These are phyloP conservation scores for Raddia guianensis DNA, from an alignment of 176 grass and related monocot species.

Conservation along the genomic window DNA sequence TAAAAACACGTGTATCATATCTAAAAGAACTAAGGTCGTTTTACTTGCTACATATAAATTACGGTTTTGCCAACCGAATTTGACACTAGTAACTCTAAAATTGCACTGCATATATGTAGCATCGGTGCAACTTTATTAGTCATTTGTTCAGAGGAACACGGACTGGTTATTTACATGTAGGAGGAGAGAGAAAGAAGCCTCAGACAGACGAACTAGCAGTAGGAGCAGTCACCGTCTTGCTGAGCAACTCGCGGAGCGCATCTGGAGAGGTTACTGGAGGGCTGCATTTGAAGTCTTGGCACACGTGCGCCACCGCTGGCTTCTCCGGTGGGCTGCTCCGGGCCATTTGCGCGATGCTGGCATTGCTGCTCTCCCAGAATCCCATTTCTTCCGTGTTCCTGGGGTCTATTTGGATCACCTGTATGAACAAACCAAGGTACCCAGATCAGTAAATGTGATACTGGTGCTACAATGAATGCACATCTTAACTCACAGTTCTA, in stretches of 20 bases:
- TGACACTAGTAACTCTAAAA: background rate
- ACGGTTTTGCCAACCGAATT: no score
- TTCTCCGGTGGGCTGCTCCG: slow-evolving; percentile 32
- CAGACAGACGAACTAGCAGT: slow-evolving; percentile 22
- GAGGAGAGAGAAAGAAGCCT: background rate
- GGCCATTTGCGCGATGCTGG: slow-evolving; percentile 60
- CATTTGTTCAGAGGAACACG: background rate
- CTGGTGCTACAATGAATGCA: background rate
- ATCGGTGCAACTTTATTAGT: background rate
- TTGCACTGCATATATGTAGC: background rate
- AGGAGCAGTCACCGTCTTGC: slow-evolving; percentile 42
- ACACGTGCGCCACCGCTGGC: slow-evolving; percentile 44
- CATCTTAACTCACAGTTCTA: slow-evolving; percentile 64
- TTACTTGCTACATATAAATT: no score
- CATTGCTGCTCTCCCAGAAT: slow-evolving; percentile 71
- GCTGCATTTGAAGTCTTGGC: slow-evolving; percentile 83
- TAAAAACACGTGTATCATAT: background rate
- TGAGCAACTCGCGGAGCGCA: slow-evolving; percentile 56
- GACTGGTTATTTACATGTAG: background rate
- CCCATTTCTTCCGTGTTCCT: slow-evolving; percentile 57
- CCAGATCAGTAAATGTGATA: slow-evolving; percentile 2
- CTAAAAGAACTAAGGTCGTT: no score
- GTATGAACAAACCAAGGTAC: slow-evolving; percentile 30
- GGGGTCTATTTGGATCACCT: slow-evolving; percentile 80
- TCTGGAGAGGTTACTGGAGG: slow-evolving; percentile 59